Evolutionary conservation across 345 rosid species (phyloP), one percentile per base, ranked within the genome.

Genomic region (Turritis glabra): DNA sequence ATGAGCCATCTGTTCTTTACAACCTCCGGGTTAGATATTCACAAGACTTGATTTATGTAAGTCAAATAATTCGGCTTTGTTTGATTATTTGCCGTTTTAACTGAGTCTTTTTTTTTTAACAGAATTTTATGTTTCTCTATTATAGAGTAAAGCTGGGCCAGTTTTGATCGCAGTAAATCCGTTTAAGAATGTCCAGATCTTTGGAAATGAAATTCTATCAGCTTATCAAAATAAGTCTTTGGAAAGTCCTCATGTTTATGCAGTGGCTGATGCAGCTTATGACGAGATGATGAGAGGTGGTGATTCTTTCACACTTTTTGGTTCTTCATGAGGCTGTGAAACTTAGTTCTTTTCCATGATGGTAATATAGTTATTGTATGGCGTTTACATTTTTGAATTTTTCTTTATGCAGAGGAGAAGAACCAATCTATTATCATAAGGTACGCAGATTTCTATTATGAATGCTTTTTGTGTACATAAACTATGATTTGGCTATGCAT

Each of bases 241-340:
- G 32, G 87, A 82, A 62, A 79, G 79, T 65, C 96, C 97, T 78
- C 97, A 89, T 84, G 93, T 89, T 69, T 88, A 86, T 84, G 85
- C 95, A 38, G 61, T 83, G 56, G 93, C 96, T 44, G 89, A 82
- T 64, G 69, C 90, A 58, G 93, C 97, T 62, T 91, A 87, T 56
- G 82, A 82, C 78, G 85, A 82, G 79, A 94, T 94, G 98, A 88
- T 91, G 91, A 87, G 85, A 85, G 96, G 98, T 94, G 96, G 98
- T 94, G 71, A 82, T 22, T 46, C 26, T 54, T 63, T 37, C 40
- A 54, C 64, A 17, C 44, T 64, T 58, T 46, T 62, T 46, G 5
- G 38, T 46, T 67, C 1, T 37, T 33, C 67, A 19, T 29, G 71
- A 73, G 21, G 2, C 57, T 10, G 14, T 19, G 7, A 29, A 14